A percentile compares a stretch with the other conserved stretches of the same genome.
Evolutionary conservation across 2,329 filamentous ascomycete species (phyloP).

Genomic region (Pseudogymnoascus sp.): DNA sequence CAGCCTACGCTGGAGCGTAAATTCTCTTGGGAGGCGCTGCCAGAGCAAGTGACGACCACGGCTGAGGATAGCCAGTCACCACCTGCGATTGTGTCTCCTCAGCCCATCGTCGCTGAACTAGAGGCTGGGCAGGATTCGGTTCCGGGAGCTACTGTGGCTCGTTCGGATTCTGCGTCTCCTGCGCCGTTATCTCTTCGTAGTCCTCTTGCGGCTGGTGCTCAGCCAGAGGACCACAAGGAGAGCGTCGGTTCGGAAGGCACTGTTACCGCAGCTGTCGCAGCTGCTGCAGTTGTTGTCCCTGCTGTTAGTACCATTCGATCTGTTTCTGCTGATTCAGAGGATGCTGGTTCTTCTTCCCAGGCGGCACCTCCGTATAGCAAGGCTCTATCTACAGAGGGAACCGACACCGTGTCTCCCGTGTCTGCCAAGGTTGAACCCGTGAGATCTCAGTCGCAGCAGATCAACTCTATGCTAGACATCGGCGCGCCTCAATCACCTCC

Average conservation of each 20-base stretch:
- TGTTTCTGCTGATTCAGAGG: not conserved
- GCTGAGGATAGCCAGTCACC: not conserved
- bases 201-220: not conserved
- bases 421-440: not conserved
- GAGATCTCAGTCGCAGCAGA: not conserved
- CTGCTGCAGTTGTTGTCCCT: not conserved
- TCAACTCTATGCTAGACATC: not conserved
- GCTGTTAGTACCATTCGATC: not conserved
- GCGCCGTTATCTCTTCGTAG: slow-evolving; percentile 1
- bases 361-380: not conserved
- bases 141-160: not conserved
- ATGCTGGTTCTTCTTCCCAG: not conserved
- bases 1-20: slow-evolving; percentile 19
- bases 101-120: not conserved
- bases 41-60: slow-evolving; percentile 16
- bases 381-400: not conserved
- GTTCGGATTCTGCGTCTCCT: not conserved
- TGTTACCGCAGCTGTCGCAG: not conserved
- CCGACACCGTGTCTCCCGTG: not conserved
- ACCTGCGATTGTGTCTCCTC: not conserved
- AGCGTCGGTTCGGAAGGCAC: not conserved
- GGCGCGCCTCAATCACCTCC: not conserved
- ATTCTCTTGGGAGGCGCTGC: slow-evolving; percentile 38
- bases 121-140: not conserved
- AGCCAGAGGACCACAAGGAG: not conserved